Base-by-base conservation (phyloP, 2,329 filamentous ascomycete genomes). In the Monilinia fructigena region DNA sequence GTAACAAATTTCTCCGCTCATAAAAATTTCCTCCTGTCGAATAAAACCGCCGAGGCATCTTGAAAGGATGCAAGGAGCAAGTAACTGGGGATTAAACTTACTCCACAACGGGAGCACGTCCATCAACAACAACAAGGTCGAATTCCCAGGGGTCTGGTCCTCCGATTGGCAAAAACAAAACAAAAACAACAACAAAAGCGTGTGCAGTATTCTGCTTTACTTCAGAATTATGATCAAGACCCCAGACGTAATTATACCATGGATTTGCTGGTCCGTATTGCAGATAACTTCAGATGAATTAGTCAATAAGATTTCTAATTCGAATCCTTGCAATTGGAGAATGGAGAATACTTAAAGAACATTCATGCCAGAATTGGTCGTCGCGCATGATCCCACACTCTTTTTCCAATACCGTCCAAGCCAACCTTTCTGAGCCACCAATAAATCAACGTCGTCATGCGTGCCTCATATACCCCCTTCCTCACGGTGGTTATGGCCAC, bases 91-190 rank as follows among this genome's bases (percentile, higher is more conserved):
- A 28, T 28, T 3, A n/a, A n/a, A n/a, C n/a, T n/a, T n/a, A 28
- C 28, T 35, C 53, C 38, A 42, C n/a, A 45, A 26, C 42, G n/a
- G n/a, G 40, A 62, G 59, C 59, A 62, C 59, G 45, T 62, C 59
- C 59, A 62, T 62, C n/a, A 23, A 26, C 14, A 40, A 38, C 28
- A 26, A 28, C 16, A 23, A 23, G 26, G 35, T 62, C 59, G 47
- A 28, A 45, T 52, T 62, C 3, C 7, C 31, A 26, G n/a, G n/a
- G n/a, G 10, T 6, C 14, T 40, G 16, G 23, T 12, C 45, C 14
- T 48, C 20, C 35, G 28, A 62, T 62, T 62, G 59, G 59, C 28
- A 8, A 8, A 8, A 35, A 31, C 31, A 31, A 31, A 31, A 31
- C 31, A 31, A 31, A 2, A 35, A 35, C 31, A 35, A 35, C 4